These are phyloP conservation scores for Betula pendula DNA, from an alignment of 306 rosid genomes.

Conservation along the genomic window DNA sequence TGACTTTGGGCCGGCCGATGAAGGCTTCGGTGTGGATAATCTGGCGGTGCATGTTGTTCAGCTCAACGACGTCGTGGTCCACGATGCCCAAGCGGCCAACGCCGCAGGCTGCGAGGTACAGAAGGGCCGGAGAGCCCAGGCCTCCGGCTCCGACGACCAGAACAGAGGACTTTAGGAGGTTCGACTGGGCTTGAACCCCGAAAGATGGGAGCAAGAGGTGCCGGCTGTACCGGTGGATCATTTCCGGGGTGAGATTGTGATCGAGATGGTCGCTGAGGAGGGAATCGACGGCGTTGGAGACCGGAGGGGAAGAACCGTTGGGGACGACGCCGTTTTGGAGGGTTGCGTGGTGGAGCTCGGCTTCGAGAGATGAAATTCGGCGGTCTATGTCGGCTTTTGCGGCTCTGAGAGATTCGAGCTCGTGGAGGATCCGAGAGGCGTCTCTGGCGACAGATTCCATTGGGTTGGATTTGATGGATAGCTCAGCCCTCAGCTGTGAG, in stretches of 20 bases:
- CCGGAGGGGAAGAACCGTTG: constrained; percentile 39
- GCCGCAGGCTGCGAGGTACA: constrained; percentile 89
- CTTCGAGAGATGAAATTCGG: constrained; percentile 65
- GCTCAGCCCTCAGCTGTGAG: background rate
- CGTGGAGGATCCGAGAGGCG: constrained; percentile 48
- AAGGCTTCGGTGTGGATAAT: constrained; percentile 82
- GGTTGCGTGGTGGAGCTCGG: constrained; percentile 47
- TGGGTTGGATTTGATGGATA: background rate
- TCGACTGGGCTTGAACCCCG: constrained; percentile 89
- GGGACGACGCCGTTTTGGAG: constrained; percentile 38
- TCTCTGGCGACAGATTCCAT: constrained; percentile 42
- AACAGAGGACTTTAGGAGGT: constrained; percentile 71
- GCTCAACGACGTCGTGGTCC: constrained; percentile 93
- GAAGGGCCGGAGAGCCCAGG: constrained; percentile 86
- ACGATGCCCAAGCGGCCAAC: constrained; percentile 85
- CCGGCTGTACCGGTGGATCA: constrained; percentile 92
- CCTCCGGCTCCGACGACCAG: constrained; percentile 98
- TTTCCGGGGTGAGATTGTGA: constrained; percentile 53
- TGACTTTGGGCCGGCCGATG: constrained; percentile 90
- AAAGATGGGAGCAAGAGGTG: constrained; percentile 92
- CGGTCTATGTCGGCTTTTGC: constrained; percentile 50
- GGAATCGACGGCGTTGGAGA: constrained; percentile 6
- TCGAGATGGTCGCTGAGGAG: constrained; percentile 35
- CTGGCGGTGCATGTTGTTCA: constrained; percentile 98
- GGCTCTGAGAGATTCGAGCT: constrained; percentile 55